Evolutionary conservation across 192 early-diverging fungal species (phyloP), one percentile per base, ranked within the genome.

Genomic region (Diversispora epigaea): DNA sequence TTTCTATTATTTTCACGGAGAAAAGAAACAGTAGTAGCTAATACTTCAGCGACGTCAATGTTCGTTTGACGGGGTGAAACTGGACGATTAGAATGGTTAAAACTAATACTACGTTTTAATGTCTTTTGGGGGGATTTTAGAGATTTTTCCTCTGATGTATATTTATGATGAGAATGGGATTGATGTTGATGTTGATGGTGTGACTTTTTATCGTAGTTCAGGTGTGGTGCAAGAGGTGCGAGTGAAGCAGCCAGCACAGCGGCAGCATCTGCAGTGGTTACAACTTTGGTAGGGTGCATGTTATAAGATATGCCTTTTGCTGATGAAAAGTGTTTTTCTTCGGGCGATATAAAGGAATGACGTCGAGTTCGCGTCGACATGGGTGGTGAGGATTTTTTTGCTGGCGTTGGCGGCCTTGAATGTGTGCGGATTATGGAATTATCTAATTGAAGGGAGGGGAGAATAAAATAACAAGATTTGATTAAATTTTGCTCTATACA

Each of bases 11-110:
- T 75, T 19, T 75, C 73, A 52, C 46, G 43, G 14, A 75, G 21
- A n/a, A 75, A 55, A 64, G 60, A 64, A 11, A 65, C 62, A 6
- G 73, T 52, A 2, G 73, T 75, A 14, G 73, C 73, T 21, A 75
- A 65, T 43, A 65, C 73, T 75, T 75, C 73, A 41, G 73, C 61
- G 15, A 75, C 62, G 49, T 75, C 73, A 75, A 75, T 60, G 40
- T 71, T 58, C 2, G 45, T 25, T 71, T 57, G 70, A 57, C 70
- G 70, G 10, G 70, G 70, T 17, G 70, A 71, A 32, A 17, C 40
- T 19, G 56, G n/a, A 40, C 46, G 15, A 52, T 39, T 62, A 75
- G 45, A 52, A 50, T 75, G 58, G 52, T 75, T 75, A 75, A 75
- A 75, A 32, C 56, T 47, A 21, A 52, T 11, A 40, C 73, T 75